These are phyloP conservation scores for Aspergillus ibericus DNA, from an alignment of 2,329 filamentous ascomycete genomes.

Conservation along the genomic window DNA sequence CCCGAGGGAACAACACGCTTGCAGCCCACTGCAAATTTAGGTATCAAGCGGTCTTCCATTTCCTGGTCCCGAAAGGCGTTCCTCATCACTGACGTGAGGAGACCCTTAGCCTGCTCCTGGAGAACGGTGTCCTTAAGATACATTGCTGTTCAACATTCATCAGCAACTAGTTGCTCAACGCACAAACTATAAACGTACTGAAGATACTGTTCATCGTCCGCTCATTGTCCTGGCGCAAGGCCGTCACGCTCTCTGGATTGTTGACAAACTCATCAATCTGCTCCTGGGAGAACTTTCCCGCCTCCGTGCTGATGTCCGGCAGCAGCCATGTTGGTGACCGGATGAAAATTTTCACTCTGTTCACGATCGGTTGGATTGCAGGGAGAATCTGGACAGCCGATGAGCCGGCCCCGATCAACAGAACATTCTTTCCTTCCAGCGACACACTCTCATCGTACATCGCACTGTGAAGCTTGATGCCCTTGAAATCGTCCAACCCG, in stretches of 20 bases:
- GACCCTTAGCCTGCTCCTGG: background rate
- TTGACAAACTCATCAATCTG: background rate
- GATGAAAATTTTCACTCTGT: background rate
- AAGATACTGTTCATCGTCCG: background rate
- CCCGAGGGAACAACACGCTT: slow-evolving; percentile 1
- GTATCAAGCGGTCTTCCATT: background rate
- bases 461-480: background rate
- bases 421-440: background rate
- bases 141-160: background rate
- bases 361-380: slow-evolving; percentile 12
- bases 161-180: background rate
- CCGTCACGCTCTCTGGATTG: background rate
- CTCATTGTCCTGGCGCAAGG: background rate
- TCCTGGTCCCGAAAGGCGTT: background rate
- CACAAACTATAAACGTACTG: background rate
- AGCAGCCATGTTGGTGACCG: background rate
- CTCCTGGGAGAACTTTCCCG: background rate
- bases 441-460: background rate
- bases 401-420: slow-evolving; percentile 35
- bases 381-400: slow-evolving; percentile 31
- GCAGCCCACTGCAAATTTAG: background rate
- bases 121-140: background rate
- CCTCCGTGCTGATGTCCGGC: background rate
- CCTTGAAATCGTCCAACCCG: slow-evolving; percentile 18
- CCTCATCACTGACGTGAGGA: background rate